phyloP scores from a whole-genome alignment of 495 filamentous ascomycete species.

The Aspergillus carlsbadensis region DNA sequence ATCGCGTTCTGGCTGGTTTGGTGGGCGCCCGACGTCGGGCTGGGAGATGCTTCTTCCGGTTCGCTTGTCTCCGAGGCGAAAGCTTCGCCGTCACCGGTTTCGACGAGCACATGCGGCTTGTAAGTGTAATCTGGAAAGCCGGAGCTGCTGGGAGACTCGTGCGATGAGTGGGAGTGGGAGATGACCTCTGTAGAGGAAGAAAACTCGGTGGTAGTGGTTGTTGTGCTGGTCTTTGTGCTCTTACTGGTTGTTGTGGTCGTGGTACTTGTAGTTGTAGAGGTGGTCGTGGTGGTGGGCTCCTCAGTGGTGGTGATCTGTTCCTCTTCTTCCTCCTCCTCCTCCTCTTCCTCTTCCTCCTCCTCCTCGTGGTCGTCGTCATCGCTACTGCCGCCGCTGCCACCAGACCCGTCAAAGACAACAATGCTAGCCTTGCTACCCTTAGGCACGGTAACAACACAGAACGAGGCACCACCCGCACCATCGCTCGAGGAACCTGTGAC shows the following conservation, averaged over 20 bases:
- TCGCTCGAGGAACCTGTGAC: constrained; percentile 49
- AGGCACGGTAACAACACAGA: constrained; percentile 78
- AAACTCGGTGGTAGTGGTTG: constrained; percentile 18
- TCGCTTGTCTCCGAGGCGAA: constrained; percentile 8
- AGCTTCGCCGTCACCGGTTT: constrained; percentile 18
- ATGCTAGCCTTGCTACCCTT: constrained; percentile 66
- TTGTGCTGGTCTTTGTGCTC: constrained; percentile 15
- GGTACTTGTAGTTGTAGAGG: constrained; percentile 15
- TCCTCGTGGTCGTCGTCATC: constrained; percentile 15
- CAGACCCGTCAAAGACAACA: constrained; percentile 56
- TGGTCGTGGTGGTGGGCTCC: constrained; percentile 18
- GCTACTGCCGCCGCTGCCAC: constrained; percentile 20
- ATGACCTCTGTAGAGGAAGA: constrained; percentile 25
- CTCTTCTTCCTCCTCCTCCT: background rate
- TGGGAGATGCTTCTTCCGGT: background rate
- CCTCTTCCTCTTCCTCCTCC: background rate
- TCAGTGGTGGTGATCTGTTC: constrained; percentile 13
- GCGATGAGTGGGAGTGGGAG: constrained; percentile 24
- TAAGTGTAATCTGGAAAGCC: constrained; percentile 31
- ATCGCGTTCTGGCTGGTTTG: constrained; percentile 6
- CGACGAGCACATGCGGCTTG: constrained; percentile 33
- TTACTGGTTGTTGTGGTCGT: constrained; percentile 11
- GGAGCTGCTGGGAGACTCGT: constrained; percentile 22
- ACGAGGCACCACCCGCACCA: constrained; percentile 69
- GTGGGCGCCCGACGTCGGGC: constrained; percentile 9